Evolutionary conservation across 2,329 filamentous ascomycete genomes (phyloP).

Genomic region (Pseudocercospora vitis): DNA sequence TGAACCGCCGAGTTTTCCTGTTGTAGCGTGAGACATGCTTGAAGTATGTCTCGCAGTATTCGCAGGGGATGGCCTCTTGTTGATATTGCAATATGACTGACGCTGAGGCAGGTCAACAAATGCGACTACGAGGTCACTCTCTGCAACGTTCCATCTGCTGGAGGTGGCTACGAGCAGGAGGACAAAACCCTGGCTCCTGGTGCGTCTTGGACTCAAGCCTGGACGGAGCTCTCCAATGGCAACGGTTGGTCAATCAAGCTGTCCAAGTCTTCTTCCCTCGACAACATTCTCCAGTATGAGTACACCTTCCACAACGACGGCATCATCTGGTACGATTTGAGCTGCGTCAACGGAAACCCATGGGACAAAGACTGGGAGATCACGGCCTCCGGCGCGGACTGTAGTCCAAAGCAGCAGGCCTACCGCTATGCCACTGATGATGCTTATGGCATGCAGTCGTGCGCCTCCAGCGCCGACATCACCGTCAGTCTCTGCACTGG

Average conservation of each 20-base stretch:
- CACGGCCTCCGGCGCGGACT: slow-evolving; percentile 29
- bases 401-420: slow-evolving; percentile 37
- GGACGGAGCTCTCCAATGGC: slow-evolving; percentile 37
- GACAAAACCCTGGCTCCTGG: slow-evolving; percentile 31
- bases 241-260: slow-evolving; percentile 44
- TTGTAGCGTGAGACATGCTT: background rate
- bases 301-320: slow-evolving; percentile 41
- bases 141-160: slow-evolving; percentile 33
- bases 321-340: slow-evolving; percentile 43
- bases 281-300: slow-evolving; percentile 42
- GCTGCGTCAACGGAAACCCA: slow-evolving; percentile 41
- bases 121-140: slow-evolving; percentile 37
- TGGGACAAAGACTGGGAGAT: slow-evolving; percentile 42
- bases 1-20: background rate
- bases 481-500: slow-evolving; percentile 41
- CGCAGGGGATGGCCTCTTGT: background rate
- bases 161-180: slow-evolving; percentile 29
- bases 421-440: slow-evolving; percentile 43
- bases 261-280: slow-evolving; percentile 31
- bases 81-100: background rate
- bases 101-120: slow-evolving; percentile 26
- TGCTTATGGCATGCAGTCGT: slow-evolving; percentile 43
- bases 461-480: slow-evolving; percentile 35
- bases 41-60: background rate
- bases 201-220: slow-evolving; percentile 36